Percentiles rank a stretch among this genome's conserved stretches.
These are phyloP conservation scores for Solanum gracilifrons DNA, from an alignment of 257 asterid genomes.

Conservation along the genomic window DNA sequence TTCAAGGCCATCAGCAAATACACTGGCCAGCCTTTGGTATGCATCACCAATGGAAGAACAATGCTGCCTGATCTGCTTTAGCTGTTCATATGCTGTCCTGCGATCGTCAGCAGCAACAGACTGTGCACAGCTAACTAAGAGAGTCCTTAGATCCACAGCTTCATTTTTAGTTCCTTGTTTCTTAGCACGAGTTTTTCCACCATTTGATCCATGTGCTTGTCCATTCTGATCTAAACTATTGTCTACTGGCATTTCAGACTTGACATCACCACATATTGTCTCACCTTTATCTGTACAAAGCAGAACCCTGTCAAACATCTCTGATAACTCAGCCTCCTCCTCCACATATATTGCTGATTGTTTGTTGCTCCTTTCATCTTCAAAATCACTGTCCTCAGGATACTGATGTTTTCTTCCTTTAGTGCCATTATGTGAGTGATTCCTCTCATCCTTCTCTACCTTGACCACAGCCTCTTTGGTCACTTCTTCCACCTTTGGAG, in stretches of 20 bases:
- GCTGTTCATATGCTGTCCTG: conserved; percentile 56
- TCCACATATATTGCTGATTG: conserved; percentile 61
- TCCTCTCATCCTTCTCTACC: conserved; percentile 42
- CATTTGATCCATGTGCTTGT: conserved; percentile 18
- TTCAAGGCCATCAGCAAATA: conserved; percentile 67
- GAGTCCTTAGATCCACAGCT: conserved; percentile 63
- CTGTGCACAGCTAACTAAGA: conserved; percentile 71
- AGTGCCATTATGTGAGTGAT: conserved; percentile 16
- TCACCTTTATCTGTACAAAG: conserved; percentile 40
- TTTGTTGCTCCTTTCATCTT: conserved; percentile 71
- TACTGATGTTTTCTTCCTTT: conserved; percentile 73
- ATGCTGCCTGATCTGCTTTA: conserved; percentile 60
- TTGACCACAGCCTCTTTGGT: conserved; percentile 26
- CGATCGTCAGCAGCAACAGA: conserved; percentile 70
- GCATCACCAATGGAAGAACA: conserved; percentile 67
- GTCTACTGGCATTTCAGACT: neutral
- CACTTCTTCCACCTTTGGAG: conserved; percentile 45
- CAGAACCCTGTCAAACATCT: conserved; percentile 71
- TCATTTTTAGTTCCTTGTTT: conserved; percentile 37
- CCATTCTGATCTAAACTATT: conserved; percentile 10
- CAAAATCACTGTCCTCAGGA: conserved; percentile 42
- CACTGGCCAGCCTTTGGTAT: conserved; percentile 62
- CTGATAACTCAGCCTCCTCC: conserved; percentile 60
- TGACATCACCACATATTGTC: conserved; percentile 10
- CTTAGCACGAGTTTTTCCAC: conserved; percentile 30